These are phyloP conservation scores for Canna indica DNA, from an alignment of 176 grass and related monocot species.

Conservation along the genomic window DNA sequence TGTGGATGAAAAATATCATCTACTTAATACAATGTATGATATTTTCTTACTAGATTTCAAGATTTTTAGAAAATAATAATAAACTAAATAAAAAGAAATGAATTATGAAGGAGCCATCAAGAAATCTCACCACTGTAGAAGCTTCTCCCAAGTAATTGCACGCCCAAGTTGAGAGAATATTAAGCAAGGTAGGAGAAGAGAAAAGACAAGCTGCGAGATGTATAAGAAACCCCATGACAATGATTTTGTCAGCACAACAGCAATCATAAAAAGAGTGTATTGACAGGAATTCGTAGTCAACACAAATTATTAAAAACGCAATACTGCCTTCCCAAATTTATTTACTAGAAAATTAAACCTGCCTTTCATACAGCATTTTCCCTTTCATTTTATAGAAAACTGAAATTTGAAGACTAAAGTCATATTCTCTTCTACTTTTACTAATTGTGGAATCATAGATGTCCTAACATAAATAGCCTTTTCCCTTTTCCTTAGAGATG, in stretches of 20 bases:
- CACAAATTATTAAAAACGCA: background rate
- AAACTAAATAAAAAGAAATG: background rate
- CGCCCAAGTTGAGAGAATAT: conserved; percentile 94
- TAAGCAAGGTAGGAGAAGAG: conserved; percentile 92
- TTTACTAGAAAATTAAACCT: background rate
- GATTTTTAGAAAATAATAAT: background rate
- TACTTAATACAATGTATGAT: background rate
- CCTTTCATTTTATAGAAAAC: background rate
- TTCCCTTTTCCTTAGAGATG: background rate
- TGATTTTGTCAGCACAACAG: background rate
- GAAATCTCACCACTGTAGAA: conserved; percentile 67
- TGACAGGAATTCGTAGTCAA: background rate
- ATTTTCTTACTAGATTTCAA: too few relatives aligned
- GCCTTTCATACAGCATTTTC: background rate
- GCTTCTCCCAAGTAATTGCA: conserved; percentile 70
- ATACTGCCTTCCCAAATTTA: background rate
- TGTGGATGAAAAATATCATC: background rate
- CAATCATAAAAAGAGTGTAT: background rate
- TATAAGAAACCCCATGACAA: conserved; percentile 22
- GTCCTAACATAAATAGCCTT: background rate
- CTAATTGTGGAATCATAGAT: background rate
- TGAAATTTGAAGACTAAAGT: background rate
- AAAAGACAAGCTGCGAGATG: conserved; percentile 83
- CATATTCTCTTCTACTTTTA: background rate
- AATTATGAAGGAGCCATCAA: conserved; percentile 3